These are phyloP conservation scores for Agrostemma githago DNA, from an alignment of 148 eudicot genomes.

Conservation along the genomic window DNA sequence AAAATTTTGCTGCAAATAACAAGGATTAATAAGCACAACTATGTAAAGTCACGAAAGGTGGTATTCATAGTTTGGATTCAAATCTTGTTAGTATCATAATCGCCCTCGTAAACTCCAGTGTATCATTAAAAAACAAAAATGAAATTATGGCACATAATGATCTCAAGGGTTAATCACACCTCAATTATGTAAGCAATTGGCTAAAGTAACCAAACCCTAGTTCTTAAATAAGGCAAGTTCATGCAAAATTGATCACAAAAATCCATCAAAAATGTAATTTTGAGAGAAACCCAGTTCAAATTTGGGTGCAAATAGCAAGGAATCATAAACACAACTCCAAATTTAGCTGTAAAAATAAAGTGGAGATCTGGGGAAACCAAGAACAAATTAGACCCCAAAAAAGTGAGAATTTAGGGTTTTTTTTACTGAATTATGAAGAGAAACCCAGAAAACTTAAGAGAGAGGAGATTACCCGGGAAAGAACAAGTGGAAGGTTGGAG, in stretches of 20 bases:
- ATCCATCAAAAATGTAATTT: conserved; percentile 3
- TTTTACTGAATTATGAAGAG: neutral
- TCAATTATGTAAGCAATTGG: neutral
- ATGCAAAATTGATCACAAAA: neutral
- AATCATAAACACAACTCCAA: conserved; percentile 2
- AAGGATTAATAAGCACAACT: conserved; percentile 7
- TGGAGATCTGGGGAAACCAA: neutral
- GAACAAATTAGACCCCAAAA: neutral
- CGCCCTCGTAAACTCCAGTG: neutral
- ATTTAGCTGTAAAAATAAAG: neutral
- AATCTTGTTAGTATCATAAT: no score
- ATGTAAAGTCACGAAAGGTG: no score
- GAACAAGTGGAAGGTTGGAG: neutral
- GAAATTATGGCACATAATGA: neutral
- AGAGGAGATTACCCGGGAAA: conserved; percentile 16
- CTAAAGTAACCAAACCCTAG: conserved; percentile 3
- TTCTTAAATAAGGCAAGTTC: conserved; percentile 2
- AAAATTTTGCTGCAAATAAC: conserved; percentile 2
- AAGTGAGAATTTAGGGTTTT: neutral
- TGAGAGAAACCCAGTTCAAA: conserved; percentile 17
- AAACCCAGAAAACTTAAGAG: neutral
- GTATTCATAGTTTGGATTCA: no score
- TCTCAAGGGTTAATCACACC: neutral
- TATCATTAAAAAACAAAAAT: neutral
- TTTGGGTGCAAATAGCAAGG: neutral